Conservation (phyloP, 352 stramenopile species). For the Thalassiosira hispida region DNA sequence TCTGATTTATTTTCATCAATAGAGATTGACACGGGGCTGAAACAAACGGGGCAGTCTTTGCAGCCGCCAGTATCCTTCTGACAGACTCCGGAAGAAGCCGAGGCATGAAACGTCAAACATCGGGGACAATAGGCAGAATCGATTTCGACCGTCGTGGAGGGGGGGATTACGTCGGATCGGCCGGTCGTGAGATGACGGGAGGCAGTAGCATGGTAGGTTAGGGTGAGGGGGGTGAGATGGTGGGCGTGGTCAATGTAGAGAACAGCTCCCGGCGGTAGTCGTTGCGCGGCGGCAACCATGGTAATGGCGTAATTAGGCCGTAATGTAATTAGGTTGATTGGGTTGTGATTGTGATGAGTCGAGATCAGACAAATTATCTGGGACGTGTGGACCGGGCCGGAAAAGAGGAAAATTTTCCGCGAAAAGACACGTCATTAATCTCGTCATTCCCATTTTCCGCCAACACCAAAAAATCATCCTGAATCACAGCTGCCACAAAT, state of each 20-base stretch:
- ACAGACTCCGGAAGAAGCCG: constrained; percentile 54
- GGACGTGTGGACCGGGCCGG: too few species aligned
- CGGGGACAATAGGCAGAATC: constrained; percentile 77
- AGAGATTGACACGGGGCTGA: constrained; percentile 37
- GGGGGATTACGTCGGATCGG: constrained; percentile 60
- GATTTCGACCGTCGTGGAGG: constrained; percentile 65
- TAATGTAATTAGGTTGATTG: too few species aligned
- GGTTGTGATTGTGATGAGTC: too few species aligned
- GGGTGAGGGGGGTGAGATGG: constrained; percentile 65
- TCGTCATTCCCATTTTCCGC: constrained; percentile 6
- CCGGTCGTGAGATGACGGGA: constrained; percentile 68
- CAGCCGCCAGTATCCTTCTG: constrained; percentile 25
- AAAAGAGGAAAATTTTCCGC: too few species aligned
- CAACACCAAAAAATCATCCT: too few species aligned
- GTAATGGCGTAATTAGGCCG: too few species aligned
- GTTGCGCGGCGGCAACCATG: constrained; percentile 3
- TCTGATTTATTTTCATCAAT: constrained; percentile 26
- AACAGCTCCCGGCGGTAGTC: constrained; percentile 28
- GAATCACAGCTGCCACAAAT: too few species aligned
- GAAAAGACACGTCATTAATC: too few species aligned
- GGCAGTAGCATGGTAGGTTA: constrained; percentile 74
- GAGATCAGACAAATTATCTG: too few species aligned
- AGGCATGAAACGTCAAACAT: constrained; percentile 68
- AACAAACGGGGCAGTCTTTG: constrained; percentile 56
- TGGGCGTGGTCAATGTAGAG: constrained; percentile 77